Conservation (phyloP, 805 yeast species). For the Metschnikowia vanudenii region DNA sequence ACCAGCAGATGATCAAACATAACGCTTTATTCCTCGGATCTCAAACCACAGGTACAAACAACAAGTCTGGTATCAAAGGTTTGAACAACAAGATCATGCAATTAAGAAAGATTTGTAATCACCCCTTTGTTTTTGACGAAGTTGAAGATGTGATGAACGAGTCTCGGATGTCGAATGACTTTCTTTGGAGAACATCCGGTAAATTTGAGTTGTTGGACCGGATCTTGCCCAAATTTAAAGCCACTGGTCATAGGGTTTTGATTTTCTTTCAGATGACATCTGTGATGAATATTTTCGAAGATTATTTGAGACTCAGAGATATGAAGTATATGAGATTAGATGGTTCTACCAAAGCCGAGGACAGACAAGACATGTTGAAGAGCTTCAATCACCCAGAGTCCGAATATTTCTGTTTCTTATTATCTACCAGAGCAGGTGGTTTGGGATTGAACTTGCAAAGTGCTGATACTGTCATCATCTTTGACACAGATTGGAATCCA, state of each 20-base stretch:
- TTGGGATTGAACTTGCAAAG: slow-evolving; percentile 83
- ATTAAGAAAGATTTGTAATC: slow-evolving; percentile 79
- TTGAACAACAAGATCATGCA: slow-evolving; percentile 84
- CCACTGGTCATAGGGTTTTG: slow-evolving; percentile 72
- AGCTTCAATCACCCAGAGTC: slow-evolving; percentile 73
- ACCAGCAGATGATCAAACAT: slow-evolving; percentile 74
- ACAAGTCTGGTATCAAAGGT: slow-evolving; percentile 68
- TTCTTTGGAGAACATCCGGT: slow-evolving; percentile 75
- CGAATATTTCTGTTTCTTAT: slow-evolving; percentile 72
- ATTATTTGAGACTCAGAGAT: slow-evolving; percentile 63
- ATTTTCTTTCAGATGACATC: slow-evolving; percentile 89
- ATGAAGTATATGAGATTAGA: slow-evolving; percentile 75
- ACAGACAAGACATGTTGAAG: slow-evolving; percentile 71
- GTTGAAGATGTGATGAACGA: slow-evolving; percentile 72
- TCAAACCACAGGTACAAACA: slow-evolving; percentile 49
- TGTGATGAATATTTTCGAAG: slow-evolving; percentile 89
- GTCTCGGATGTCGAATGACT: slow-evolving; percentile 56
- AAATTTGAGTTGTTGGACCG: slow-evolving; percentile 78
- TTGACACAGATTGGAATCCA: slow-evolving; percentile 90
- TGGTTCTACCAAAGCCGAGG: slow-evolving; percentile 83
- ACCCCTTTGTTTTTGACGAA: slow-evolving; percentile 84
- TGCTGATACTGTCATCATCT: slow-evolving; percentile 83
- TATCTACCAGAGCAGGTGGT: slow-evolving; percentile 89
- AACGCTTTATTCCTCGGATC: slow-evolving; percentile 68
- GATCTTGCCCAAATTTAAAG: slow-evolving; percentile 70